These are phyloP conservation scores for Dunaliella primolecta DNA, from an alignment of 139 green algal genomes.

Conservation along the genomic window DNA sequence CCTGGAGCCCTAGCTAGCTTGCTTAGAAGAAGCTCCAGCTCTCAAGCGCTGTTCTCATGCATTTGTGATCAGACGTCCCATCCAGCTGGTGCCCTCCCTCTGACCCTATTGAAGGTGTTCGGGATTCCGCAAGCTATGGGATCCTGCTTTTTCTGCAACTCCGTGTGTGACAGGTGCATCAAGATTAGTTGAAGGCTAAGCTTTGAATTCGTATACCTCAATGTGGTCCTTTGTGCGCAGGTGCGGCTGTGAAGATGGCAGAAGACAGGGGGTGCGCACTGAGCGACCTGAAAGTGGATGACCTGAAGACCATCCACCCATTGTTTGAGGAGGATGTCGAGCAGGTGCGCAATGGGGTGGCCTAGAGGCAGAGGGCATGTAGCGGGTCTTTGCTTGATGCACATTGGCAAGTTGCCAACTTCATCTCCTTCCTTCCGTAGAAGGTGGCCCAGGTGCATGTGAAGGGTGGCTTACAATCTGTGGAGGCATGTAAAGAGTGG, in stretches of 20 bases:
- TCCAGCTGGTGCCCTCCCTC: too few relatives aligned
- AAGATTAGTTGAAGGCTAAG: too few relatives aligned
- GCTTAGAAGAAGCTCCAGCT: too few relatives aligned
- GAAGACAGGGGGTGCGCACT: slow-evolving; percentile 77
- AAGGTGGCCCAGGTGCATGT: background rate
- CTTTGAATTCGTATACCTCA: too few relatives aligned
- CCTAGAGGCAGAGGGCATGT: background rate
- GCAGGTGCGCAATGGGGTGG: slow-evolving; percentile 39
- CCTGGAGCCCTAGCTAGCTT: too few relatives aligned
- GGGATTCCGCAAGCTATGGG: too few relatives aligned
- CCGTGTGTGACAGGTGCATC: too few relatives aligned
- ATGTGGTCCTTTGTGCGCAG: too few relatives aligned
- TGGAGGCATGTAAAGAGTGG: background rate
- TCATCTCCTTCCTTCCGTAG: background rate
- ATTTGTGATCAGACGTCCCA: too few relatives aligned
- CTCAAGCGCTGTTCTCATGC: too few relatives aligned
- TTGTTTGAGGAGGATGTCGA: slow-evolving; percentile 87
- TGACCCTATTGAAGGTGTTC: too few relatives aligned
- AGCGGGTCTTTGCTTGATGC: background rate
- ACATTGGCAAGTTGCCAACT: background rate
- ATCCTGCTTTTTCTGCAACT: too few relatives aligned
- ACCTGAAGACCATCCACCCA: slow-evolving; percentile 83
- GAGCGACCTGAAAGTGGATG: slow-evolving; percentile 66
- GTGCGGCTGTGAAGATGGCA: slow-evolving; percentile 88
- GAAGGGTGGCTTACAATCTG: background rate